phyloP scores from a whole-genome alignment of 2,329 filamentous ascomycete species.

The Aspergillus sp. region DNA sequence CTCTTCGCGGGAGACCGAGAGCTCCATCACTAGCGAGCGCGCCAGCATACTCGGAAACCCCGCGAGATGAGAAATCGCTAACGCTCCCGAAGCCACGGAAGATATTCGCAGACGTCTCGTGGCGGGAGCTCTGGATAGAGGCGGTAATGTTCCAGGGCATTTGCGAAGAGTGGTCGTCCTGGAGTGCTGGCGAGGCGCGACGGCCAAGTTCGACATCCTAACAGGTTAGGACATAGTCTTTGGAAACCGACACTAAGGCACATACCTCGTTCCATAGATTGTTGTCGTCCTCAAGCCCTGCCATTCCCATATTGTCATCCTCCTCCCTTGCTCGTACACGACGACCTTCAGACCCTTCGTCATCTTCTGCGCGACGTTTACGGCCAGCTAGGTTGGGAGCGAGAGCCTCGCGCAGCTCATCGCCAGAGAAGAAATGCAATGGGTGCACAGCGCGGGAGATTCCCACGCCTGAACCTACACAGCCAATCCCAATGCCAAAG shows the following conservation, averaged over 20 bases:
- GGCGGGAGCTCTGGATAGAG: constrained; percentile 58
- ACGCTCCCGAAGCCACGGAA: constrained; percentile 41
- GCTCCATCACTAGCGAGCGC: constrained; percentile 22
- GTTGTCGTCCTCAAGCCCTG: constrained; percentile 33
- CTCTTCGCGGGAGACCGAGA: constrained; percentile 36
- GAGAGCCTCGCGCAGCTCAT: constrained; percentile 56
- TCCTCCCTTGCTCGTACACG: constrained; percentile 46
- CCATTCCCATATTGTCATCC: constrained; percentile 39
- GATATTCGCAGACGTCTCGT: constrained; percentile 42
- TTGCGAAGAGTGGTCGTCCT: constrained; percentile 68
- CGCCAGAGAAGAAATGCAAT: constrained; percentile 63
- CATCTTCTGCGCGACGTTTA: constrained; percentile 38
- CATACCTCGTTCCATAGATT: constrained; percentile 44
- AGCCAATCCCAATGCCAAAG: constrained; percentile 60
- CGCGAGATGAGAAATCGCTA: constrained; percentile 38
- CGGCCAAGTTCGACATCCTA: constrained; percentile 70
- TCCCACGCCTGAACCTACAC: constrained; percentile 55
- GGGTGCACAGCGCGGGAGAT: constrained; percentile 51
- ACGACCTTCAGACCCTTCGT: constrained; percentile 32
- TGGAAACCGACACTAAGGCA: not conserved
- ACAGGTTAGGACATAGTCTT: constrained; percentile 6
- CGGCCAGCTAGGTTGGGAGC: constrained; percentile 37
- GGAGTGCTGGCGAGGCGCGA: constrained; percentile 67
- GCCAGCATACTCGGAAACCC: constrained; percentile 24
- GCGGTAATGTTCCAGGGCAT: constrained; percentile 72